Evolutionary conservation across 805 yeast species (phyloP), one percentile per base, ranked within the genome.

Genomic region (Saccharomycopsis oosterbeekiorum): DNA sequence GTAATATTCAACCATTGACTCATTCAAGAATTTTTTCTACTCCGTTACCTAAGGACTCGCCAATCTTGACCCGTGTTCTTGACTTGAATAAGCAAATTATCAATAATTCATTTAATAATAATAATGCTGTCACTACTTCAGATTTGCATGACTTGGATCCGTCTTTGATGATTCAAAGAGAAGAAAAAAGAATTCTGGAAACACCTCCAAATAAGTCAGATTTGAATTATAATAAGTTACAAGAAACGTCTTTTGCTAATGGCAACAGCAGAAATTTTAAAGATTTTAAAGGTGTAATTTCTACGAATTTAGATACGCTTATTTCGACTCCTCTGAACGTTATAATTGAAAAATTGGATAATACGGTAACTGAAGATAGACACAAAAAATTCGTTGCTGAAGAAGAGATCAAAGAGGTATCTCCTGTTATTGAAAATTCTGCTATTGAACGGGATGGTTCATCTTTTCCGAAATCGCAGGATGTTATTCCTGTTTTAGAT

Each of bases 31-130:
- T 59, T 47, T 62, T 62, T 43, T 59, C 62, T 6, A 56, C 62
- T n/a, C 64, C 64, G 17, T 43, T 62, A 19, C 64, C 62, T 2
- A 50, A 54, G 36, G 60, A 56, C 15, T 54, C 64, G 19, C 43
- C 60, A 39, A 58, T 63, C 41, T 24, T 39, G 41, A 43, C 62
- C 21, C 40, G 61, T 14, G 57, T 64, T 37, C 47, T 65, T 60
- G 37, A 62, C 53, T 58, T 55, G 21, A 55, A 57, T 36, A 47
- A 24, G n/a, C 50, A 57, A 4, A 53, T 19, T 8, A 54, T 17
- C 19, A 58, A 58, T 54, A 47, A 58, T 39, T 58, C 60, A 9
- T 21, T 26, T 2, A 51, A 41, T 40, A 8, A 4, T 4, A 47
- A 41, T 34, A 36, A 41, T 40, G 12, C 14, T 53, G 29, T 17